phyloP scores from a whole-genome alignment of 2,329 filamentous ascomycete species.

The Zelopaecilomyces penicillatus region DNA sequence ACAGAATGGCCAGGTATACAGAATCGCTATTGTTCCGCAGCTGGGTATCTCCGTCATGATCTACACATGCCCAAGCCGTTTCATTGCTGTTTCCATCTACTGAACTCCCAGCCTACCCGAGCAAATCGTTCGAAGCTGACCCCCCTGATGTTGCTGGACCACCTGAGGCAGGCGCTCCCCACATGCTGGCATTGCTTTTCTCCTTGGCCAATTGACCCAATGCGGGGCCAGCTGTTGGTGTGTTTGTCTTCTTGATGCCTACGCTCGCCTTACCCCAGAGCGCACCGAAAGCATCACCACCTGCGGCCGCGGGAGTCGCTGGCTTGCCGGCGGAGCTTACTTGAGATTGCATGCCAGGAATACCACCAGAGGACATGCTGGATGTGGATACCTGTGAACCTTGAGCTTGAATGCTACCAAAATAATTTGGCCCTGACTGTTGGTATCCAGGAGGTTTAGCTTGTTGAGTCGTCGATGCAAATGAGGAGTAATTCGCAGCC shows the following conservation, averaged over 20 bases:
- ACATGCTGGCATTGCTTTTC: constrained; percentile 89
- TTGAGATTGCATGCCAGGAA: constrained; percentile 36
- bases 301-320: constrained; percentile 38
- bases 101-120: constrained; percentile 27
- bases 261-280: constrained; percentile 71
- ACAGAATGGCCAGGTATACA: too few species aligned
- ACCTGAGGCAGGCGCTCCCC: constrained; percentile 62
- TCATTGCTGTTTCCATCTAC: not conserved
- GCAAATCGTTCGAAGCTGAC: constrained; percentile 38
- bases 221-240: constrained; percentile 59
- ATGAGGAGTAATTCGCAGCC: constrained; percentile 56
- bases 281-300: constrained; percentile 81
- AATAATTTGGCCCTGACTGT: constrained; percentile 84
- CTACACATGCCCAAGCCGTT: constrained; percentile 23
- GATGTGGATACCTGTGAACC: constrained; percentile 21
- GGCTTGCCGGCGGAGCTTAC: constrained; percentile 40
- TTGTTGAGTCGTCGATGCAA: constrained; percentile 38
- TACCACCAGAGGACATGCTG: constrained; percentile 12
- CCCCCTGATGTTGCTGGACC: constrained; percentile 24
- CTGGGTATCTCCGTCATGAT: constrained; percentile 28
- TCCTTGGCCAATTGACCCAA: constrained; percentile 96
- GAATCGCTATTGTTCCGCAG: too few species aligned
- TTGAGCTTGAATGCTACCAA: constrained; percentile 63
- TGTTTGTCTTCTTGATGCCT: constrained; percentile 64
- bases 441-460: constrained; percentile 60